Conservation (phyloP, 495 filamentous ascomycete genomes). For the Hypomontagnella monticulosa region DNA sequence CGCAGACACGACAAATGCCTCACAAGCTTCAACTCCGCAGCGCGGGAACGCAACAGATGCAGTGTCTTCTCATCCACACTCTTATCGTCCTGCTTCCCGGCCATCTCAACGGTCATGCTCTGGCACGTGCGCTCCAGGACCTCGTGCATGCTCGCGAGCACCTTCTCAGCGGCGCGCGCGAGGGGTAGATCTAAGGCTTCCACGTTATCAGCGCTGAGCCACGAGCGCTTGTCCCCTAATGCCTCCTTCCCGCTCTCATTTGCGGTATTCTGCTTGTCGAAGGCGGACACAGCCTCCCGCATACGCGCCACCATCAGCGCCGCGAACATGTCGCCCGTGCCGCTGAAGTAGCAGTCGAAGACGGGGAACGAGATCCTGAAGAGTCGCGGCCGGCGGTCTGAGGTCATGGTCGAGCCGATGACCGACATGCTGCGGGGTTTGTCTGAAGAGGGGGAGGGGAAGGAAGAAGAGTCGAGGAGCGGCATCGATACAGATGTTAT, state of each 20-base stretch:
- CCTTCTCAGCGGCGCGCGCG: conserved; percentile 82
- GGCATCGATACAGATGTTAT: conserved; percentile 80
- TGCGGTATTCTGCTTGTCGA: conserved; percentile 13
- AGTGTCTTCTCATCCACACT: conserved; percentile 67
- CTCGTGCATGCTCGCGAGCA: conserved; percentile 91
- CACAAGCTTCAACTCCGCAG: conserved; percentile 82
- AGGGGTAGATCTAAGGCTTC: conserved; percentile 77
- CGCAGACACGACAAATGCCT: conserved; percentile 73
- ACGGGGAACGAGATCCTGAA: conserved; percentile 87
- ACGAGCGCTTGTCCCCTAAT: conserved; percentile 65
- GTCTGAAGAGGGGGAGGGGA: conserved; percentile 46
- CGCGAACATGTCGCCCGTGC: conserved; percentile 98
- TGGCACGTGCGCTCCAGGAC: conserved; percentile 81
- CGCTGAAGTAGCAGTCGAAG: conserved; percentile 91
- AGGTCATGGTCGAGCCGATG: conserved; percentile 78
- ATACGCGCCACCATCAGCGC: conserved; percentile 89
- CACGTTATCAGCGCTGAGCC: conserved; percentile 75
- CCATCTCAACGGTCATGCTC: conserved; percentile 58
- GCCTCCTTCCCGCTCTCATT: conserved; percentile 48
- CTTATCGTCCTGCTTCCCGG: conserved; percentile 33
- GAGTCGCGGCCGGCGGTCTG: conserved; percentile 70
- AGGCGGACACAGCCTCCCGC: conserved; percentile 72
- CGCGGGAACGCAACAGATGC: conserved; percentile 74
- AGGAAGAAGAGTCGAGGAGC: conserved; percentile 40
- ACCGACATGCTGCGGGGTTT: conserved; percentile 67